phyloP scores from a whole-genome alignment of 768 basidiomycete species.

The Mrakia blollopis region DNA sequence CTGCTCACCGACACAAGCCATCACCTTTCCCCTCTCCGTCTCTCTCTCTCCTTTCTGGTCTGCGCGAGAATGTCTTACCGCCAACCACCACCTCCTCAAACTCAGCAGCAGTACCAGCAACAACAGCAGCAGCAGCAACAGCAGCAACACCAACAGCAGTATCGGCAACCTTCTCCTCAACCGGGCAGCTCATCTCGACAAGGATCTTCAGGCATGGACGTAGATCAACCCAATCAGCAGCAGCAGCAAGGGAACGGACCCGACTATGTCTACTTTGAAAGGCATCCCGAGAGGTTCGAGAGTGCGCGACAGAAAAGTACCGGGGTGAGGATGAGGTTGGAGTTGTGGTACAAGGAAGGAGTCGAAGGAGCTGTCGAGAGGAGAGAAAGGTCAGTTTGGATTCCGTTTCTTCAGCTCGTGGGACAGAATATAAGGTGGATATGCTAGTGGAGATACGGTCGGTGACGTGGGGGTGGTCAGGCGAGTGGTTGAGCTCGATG shows the following conservation, averaged over 20 bases:
- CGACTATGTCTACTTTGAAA: conserved; percentile 93
- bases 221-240: conserved; percentile 26
- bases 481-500: no score
- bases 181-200: background rate
- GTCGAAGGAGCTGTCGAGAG: conserved; percentile 93
- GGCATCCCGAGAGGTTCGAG: conserved; percentile 68
- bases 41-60: background rate
- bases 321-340: conserved; percentile 87
- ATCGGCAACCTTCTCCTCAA: conserved; percentile 20
- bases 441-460: background rate
- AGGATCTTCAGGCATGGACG: conserved; percentile 18
- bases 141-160: conserved; percentile 27
- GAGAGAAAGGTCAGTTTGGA: conserved; percentile 65
- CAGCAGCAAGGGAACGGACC: conserved; percentile 38
- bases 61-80: conserved; percentile 2
- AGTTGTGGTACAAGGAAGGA: conserved; percentile 93
- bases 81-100: background rate
- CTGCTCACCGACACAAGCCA: background rate
- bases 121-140: conserved; percentile 32
- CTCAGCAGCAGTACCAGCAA: conserved; percentile 23
- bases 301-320: conserved; percentile 78
- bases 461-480: background rate
- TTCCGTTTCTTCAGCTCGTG: background rate
- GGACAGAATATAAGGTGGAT: background rate
- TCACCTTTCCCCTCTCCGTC: background rate